phyloP scores from a whole-genome alignment of 352 stramenopile species.

The Phytophthora podocarpi region DNA sequence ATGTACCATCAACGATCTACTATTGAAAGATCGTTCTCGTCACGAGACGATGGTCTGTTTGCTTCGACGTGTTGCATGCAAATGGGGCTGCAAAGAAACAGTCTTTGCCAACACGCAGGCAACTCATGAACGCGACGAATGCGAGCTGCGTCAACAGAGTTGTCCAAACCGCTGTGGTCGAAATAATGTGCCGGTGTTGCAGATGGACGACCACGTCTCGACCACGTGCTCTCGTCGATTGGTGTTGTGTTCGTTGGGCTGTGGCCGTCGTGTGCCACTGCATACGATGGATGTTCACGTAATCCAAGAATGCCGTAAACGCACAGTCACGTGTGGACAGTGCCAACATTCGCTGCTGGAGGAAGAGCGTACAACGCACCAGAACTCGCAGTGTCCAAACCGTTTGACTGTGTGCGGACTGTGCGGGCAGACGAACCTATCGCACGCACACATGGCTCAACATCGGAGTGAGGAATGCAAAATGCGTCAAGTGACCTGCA shows the following conservation, averaged over 20 bases:
- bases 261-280: constrained; percentile 56
- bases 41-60: constrained; percentile 55
- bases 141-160: constrained; percentile 43
- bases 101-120: constrained; percentile 47
- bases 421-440: constrained; percentile 54
- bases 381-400: constrained; percentile 38
- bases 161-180: constrained; percentile 64
- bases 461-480: constrained; percentile 57
- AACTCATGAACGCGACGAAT: constrained; percentile 62
- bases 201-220: constrained; percentile 49
- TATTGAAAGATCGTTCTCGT: constrained; percentile 42
- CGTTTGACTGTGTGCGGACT: constrained; percentile 58
- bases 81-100: constrained; percentile 60
- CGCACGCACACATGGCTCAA: constrained; percentile 29
- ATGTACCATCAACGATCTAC: constrained; percentile 47
- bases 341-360: constrained; percentile 46
- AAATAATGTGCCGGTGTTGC: constrained; percentile 32
- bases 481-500: constrained; percentile 67
- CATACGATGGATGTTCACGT: constrained; percentile 47
- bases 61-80: constrained; percentile 59
- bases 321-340: constrained; percentile 39
- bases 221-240: constrained; percentile 41
- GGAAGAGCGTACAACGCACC: constrained; percentile 41
- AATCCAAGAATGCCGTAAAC: constrained; percentile 47
- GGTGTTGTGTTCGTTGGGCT: constrained; percentile 48